Evolutionary conservation across 75 land plant genomes (phyloP).

Genomic region (Sequoia sempervirens): DNA sequence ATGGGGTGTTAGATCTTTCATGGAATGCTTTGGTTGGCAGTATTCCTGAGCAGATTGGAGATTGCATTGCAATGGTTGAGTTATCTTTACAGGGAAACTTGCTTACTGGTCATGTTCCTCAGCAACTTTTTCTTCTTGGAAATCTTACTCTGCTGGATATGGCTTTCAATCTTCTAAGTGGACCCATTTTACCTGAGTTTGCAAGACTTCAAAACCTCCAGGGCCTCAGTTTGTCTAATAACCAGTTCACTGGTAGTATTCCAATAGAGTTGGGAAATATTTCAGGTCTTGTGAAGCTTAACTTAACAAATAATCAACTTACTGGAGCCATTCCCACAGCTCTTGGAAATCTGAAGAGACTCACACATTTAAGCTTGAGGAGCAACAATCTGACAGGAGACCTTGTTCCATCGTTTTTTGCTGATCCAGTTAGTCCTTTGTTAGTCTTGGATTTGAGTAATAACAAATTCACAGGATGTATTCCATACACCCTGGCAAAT

Average conservation of each 20-base stretch:
- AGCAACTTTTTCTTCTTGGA: constrained; percentile 33
- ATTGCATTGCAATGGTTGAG: constrained; percentile 46
- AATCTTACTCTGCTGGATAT: constrained; percentile 64
- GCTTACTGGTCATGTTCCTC: constrained; percentile 56
- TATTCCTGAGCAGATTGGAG: constrained; percentile 40
- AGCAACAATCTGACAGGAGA: constrained; percentile 34
- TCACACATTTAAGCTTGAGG: constrained; percentile 51
- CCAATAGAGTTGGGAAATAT: constrained; percentile 23
- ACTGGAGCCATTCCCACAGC: constrained; percentile 41
- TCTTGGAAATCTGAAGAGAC: constrained; percentile 27
- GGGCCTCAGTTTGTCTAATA: constrained; percentile 43
- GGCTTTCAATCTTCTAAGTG: constrained; percentile 45
- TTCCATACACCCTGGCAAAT: constrained; percentile 30
- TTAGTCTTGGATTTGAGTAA: constrained; percentile 33
- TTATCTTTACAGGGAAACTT: constrained; percentile 47
- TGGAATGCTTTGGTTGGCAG: constrained; percentile 37
- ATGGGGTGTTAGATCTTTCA: constrained; percentile 64
- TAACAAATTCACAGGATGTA: constrained; percentile 39
- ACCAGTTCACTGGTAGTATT: constrained; percentile 35
- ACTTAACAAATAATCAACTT: constrained; percentile 40
- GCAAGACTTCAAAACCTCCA: constrained; percentile 25
- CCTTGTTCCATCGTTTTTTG: constrained; percentile 6
- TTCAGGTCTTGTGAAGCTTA: constrained; percentile 51
- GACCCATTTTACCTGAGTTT: constrained; percentile 32
- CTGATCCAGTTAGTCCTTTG: constrained; percentile 11